Base-by-base conservation (phyloP, 441 rosid genomes). In the Adansonia gregorii region DNA sequence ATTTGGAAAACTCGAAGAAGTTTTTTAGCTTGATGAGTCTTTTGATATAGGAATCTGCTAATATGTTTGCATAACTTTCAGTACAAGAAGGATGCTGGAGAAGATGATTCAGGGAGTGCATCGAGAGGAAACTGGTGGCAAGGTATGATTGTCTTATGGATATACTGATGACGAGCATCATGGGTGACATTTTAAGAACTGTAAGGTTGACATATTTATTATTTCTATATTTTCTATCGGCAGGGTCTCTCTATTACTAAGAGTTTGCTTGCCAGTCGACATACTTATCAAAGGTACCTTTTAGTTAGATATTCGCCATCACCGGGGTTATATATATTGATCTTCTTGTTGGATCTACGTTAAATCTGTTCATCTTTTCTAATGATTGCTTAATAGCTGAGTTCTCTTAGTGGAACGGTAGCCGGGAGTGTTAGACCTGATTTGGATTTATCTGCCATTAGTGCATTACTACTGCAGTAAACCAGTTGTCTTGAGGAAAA, bases 111-210 rank as follows among this genome's bases (percentile, higher is more conserved):
- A 0, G 95, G 90, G 75, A 84, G 86, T 76, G 97, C 97, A 75
- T 88, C 95, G 6, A 89, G 97, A 83, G 98, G 97, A 75, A 90
- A 93, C 76, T 94, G 98, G 97, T 94, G 97, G 97, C 87, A 88
- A 89, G 98, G 98, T 94, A 15, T 67, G 61, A 41, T 56, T 41
- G 45, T 56, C 22, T 6, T 17, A 49, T 61, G 4, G 2, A 39
- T 51, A 39, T 22, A 24, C 27, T 10, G 22, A 43, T 3, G 54
- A 43, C 31, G 10, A 75, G 45, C 49, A 22, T 41, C 22, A 7
- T 6, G 43, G 51, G 46, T 24, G 10, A 41, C 17, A 41, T n/a
- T 74, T 19, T 45, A 31, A 31, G 9, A 39, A 39, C 8, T 67
- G 39, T 52, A 5, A 67, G 17, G 41, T 27, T 78, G 24, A 80